Evolutionary conservation across 2,329 filamentous ascomycete species (phyloP).

Genomic region (Nemania sp.): DNA sequence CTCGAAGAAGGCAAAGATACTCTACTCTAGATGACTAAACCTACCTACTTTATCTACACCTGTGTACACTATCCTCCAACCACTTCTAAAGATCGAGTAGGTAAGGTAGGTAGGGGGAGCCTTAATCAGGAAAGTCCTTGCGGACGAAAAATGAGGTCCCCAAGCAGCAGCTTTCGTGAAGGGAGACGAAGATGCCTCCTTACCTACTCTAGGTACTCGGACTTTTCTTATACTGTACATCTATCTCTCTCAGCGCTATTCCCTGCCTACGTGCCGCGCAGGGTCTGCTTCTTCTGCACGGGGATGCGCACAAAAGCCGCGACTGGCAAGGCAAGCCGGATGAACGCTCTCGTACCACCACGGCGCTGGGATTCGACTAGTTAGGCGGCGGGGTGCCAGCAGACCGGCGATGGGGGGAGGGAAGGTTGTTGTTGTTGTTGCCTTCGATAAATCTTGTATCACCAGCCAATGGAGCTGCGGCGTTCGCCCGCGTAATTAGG

Average conservation of each 20-base stretch:
- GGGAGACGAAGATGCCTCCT: not conserved
- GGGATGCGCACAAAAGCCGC: slow-evolving; percentile 1
- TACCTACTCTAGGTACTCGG: no score
- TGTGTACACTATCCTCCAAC: no score
- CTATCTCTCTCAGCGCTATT: slow-evolving; percentile 3
- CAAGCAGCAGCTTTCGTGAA: slow-evolving; percentile 2
- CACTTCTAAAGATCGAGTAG: no score
- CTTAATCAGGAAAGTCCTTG: slow-evolving; percentile 19
- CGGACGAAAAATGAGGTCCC: slow-evolving; percentile 5
- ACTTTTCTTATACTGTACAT: not conserved
- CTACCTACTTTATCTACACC: no score
- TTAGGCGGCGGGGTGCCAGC: not conserved
- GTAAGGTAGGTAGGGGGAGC: not conserved
- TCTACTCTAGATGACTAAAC: slow-evolving; percentile 8
- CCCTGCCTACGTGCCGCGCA: slow-evolving; percentile 12
- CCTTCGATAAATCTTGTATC: slow-evolving; percentile 6
- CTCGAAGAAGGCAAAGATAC: not conserved
- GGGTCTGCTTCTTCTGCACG: slow-evolving; percentile 5
- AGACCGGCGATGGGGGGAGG: not conserved
- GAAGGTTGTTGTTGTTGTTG: not conserved
- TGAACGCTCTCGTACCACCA: slow-evolving; percentile 17
- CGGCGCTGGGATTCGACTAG: slow-evolving; percentile 11
- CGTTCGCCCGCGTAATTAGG: slow-evolving; percentile 10
- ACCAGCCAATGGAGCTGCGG: not conserved
- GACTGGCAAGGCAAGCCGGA: slow-evolving; percentile 15